Base-by-base conservation (phyloP, 2,329 filamentous ascomycete genomes). In the Emergomyces orientalis region DNA sequence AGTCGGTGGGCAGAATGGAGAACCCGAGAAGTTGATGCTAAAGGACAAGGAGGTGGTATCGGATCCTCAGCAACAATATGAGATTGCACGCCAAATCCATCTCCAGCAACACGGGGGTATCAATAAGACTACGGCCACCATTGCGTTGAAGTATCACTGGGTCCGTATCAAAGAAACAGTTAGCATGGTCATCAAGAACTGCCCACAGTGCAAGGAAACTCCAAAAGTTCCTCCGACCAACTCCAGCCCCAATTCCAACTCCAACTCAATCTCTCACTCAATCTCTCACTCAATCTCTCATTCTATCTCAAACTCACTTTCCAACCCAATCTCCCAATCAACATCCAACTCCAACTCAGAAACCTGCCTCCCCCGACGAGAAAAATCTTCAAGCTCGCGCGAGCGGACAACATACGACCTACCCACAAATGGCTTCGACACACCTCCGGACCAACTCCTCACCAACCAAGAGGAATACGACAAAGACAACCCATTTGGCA, bases 161-260 rank as follows among this genome's bases (percentile, higher is more conserved):
- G 92, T 95, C 57, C 86, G 93, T 65, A 97, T 97, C 79, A 99
- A 97, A 75, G 92, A 97, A 77, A 97, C 93, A 0, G 94, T 97
- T 65, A 94, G 89, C 73, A 87, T 93, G 73, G 92, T 96, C 69
- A 96, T 97, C 76, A 88, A 90, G 69, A 93, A 94, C 70, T 99
- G 94, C 76, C 78, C 84, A 8, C 88, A 96, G 73, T 97, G 93
- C 79, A 96, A 93, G 76, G 91, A 96, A 70, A 79, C 84, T 45
- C 82, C 85, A 65, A 89, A 89, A 73, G 79, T 82, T 39, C 78
- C 82, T 17, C 51, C 47, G 22, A 59, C 60, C 25, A 65, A 30
- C 22, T 37, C 34, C 56, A 64, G 32, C 41, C 34, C 55, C 30
- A 52, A 30, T 54, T 34, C 47, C 11, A 49, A 14, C 11, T 49